Base-by-base conservation (phyloP, 306 rosid genomes). In the Potentilla sterilis region DNA sequence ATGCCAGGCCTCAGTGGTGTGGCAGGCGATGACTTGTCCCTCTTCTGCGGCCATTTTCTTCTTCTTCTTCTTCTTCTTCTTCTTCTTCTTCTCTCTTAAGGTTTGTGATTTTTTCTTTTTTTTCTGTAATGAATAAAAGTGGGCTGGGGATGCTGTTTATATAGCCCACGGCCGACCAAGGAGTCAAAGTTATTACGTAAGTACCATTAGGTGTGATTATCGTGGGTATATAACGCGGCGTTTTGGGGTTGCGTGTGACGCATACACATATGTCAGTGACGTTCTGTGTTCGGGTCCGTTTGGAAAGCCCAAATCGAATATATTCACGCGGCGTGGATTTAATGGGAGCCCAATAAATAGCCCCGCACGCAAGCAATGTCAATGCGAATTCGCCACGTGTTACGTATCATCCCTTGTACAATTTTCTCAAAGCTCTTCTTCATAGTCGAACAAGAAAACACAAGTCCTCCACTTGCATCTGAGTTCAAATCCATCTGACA, bases 11-110 rank as follows among this genome's bases (percentile, higher is more conserved):
- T 80, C 78, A 46, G 80, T 74, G 28, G 82, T 77, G 83, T 81
- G 91, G 78, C 86, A 77, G 19, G 75, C 67, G 70, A 93, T 85
- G 14, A 93, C 93, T 34, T 83, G 85, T 7, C 84, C 85, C 48
- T 75, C 87, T 42, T 81, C 93, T 0, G 79, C 85, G 68, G 68
- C 47, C 86, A 79, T 82, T 63, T 71, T 67, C 18, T 68, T 78
- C 72, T 64, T 35, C 44, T 64, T 35, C 44, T 19, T 22, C 40
- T 37, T 48, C 14, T 9, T 67, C 18, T 68, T 78, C 72, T 64
- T 35, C 44, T 64, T 35, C 44, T 19, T 22, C 40, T 37, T 48
- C 14, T 9, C 46, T 12, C 19, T 35, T 15, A 4, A 40, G 49
- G 7, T 35, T 38, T 19, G 18, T 14, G 73, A 46, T 21, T 70